Base-by-base conservation (phyloP, 2,329 filamentous ascomycete genomes). In the Botrytis hyacinthi region DNA sequence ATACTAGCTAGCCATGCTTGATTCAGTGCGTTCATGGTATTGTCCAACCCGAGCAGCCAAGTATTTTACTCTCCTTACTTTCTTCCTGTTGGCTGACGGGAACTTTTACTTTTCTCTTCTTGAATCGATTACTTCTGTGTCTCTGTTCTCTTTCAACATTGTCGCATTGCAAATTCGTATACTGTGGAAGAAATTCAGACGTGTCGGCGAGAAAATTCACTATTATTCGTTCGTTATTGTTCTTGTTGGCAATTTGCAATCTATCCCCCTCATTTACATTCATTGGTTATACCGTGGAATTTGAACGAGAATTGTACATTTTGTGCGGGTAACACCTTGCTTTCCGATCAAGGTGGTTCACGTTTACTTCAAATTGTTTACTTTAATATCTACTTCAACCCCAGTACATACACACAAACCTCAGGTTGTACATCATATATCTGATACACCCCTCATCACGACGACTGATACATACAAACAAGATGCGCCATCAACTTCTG, bases 401-500 rank as follows among this genome's bases (percentile, higher is more conserved):
- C 69, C 32, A 35, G 40, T 37, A 51, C 29, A 51, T 22, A 63
- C 22, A 51, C 14, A 46, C 40, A 57, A 42, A 40, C 26, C 35
- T 51, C n/a, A 67, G 22, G 32, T 67, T 29, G 32, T 40, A 54
- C 46, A 54, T 54, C 44, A 62, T 70, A 62, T 59, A 70, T 51
- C 51, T 63, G 35, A 71, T 63, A 71, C 57, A 51, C 32, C 8
- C n/a, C 35, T 62, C 29, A 63, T 48, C 54, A 62, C 42, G 35
- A 40, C 57, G 26, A 59, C 57, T 29, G 16, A 62, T 37, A 57
- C 57, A 67, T 67, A 54, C 26, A n/a, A 42, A 42, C 10, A 68
- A 68, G 14, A 71, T 71, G 69, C 69, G 26, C 10, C 40, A 29
- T 48, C 69, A 51, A 40, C 48, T 72, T 44, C 16, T 63, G 35